Evolutionary conservation across 371 early-diverging fungal genomes (phyloP).

Genomic region (Nematocida minor): DNA sequence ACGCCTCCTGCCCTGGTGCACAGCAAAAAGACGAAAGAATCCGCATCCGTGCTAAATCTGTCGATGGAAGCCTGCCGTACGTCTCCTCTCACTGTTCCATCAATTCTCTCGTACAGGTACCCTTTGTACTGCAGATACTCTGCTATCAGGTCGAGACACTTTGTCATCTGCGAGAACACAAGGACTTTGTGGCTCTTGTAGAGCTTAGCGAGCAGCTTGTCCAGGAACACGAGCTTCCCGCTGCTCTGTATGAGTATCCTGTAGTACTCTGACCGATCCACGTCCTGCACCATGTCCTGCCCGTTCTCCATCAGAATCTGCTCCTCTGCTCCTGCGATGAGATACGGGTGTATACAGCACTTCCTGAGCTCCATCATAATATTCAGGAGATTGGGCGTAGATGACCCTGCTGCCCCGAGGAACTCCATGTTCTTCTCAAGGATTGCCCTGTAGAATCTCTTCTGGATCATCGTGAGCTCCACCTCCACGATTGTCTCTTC

Average conservation of each 20-base stretch:
- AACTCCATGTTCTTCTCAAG: constrained; percentile 86
- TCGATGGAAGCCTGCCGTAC: constrained; percentile 86
- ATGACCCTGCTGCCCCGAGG: constrained; percentile 70
- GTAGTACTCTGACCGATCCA: constrained; percentile 68
- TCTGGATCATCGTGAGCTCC: constrained; percentile 85
- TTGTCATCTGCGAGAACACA: constrained; percentile 56
- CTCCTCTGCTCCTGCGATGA: constrained; percentile 82
- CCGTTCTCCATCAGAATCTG: constrained; percentile 60
- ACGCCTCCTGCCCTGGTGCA: constrained; percentile 86
- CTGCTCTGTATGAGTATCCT: constrained; percentile 64
- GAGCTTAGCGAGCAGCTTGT: constrained; percentile 54
- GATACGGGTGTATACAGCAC: constrained; percentile 92
- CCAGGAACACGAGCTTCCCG: constrained; percentile 54
- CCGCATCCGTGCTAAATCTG: constrained; percentile 75
- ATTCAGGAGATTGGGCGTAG: constrained; percentile 80
- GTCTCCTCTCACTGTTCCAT: constrained; percentile 75
- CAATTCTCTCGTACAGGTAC: constrained; percentile 73
- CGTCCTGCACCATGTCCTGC: constrained; percentile 33
- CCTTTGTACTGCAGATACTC: constrained; percentile 51
- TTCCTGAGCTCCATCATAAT: constrained; percentile 99
- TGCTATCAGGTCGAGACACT: constrained; percentile 48
- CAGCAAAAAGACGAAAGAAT: constrained; percentile 75
- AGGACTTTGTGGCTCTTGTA: constrained; percentile 51
- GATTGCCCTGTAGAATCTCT: constrained; percentile 87
- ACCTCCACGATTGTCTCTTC: constrained; percentile 88